These are phyloP conservation scores for Rhodotorula glutinis DNA, from an alignment of 1,284 basidiomycete species.

Conservation along the genomic window DNA sequence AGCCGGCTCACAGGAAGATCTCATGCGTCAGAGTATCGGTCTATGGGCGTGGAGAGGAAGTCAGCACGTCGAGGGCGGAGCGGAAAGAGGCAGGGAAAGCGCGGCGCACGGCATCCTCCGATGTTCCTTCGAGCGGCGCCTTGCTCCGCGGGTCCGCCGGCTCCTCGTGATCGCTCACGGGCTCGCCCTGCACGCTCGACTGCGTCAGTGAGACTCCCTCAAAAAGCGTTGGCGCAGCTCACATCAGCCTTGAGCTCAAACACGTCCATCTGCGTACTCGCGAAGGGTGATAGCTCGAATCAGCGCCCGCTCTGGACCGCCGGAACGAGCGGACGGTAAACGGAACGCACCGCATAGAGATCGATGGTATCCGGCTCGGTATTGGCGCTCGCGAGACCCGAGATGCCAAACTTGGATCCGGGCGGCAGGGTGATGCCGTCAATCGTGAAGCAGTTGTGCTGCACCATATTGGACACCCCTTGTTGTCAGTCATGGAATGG, in stretches of 20 bases:
- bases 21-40: constrained; percentile 32
- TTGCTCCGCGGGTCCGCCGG: constrained; percentile 5
- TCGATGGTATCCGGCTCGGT: constrained; percentile 45
- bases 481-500: too few relatives aligned
- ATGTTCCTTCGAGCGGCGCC: constrained; percentile 34
- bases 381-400: constrained; percentile 43
- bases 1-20: constrained; percentile 27
- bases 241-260: constrained; percentile 26
- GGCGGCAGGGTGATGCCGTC: constrained; percentile 39
- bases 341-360: constrained; percentile 39
- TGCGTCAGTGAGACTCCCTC: too few relatives aligned
- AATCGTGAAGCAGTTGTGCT: constrained; percentile 45
- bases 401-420: constrained; percentile 41
- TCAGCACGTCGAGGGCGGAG: neutral
- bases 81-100: too few relatives aligned
- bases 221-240: too few relatives aligned
- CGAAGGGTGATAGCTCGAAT: too few relatives aligned
- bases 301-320: too few relatives aligned
- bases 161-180: constrained; percentile 16
- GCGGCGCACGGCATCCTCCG: constrained; percentile 27
- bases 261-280: constrained; percentile 31
- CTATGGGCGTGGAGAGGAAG: constrained; percentile 1
- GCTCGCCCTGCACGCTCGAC: neutral
- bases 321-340: too few relatives aligned
- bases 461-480: too few relatives aligned